These are phyloP conservation scores for Nothophoma quercina DNA, from an alignment of 2,329 filamentous ascomycete species.

Conservation along the genomic window DNA sequence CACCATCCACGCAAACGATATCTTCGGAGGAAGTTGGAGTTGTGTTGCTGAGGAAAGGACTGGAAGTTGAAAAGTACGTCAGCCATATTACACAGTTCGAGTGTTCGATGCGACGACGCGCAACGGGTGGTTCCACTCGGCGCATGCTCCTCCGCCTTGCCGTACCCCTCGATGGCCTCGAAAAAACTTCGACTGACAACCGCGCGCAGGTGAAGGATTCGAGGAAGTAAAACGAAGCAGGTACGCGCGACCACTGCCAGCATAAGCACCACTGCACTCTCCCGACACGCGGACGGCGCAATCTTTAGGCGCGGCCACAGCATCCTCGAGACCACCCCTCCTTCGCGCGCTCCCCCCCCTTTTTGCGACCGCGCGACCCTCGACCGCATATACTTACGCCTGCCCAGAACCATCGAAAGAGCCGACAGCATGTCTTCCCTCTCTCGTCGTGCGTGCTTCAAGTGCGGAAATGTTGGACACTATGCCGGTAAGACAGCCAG, in stretches of 20 bases:
- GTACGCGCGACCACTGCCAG: slow-evolving; percentile 28
- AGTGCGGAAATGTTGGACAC: slow-evolving; percentile 62
- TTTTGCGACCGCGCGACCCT: slow-evolving; percentile 22
- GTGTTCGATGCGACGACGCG: too few species aligned
- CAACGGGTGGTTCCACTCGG: slow-evolving; percentile 23
- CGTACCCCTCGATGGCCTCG: slow-evolving; percentile 37
- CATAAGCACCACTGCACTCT: slow-evolving; percentile 3
- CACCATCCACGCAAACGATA: slow-evolving; percentile 24
- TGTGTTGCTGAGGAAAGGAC: slow-evolving; percentile 52
- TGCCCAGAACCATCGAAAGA: slow-evolving; percentile 39
- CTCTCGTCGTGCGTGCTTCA: slow-evolving; percentile 62
- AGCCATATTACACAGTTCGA: slow-evolving; percentile 9
- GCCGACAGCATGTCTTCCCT: slow-evolving; percentile 59
- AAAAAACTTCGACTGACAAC: slow-evolving; percentile 43
- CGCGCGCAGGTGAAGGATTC: slow-evolving; percentile 44
- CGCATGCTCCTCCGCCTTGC: slow-evolving; percentile 31
- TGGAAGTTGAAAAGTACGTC: slow-evolving; percentile 47
- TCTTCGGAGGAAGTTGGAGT: slow-evolving; percentile 49
- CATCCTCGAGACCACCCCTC: slow-evolving; percentile 28
- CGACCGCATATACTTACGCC: slow-evolving; percentile 28
- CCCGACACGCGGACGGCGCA: slow-evolving; percentile 18
- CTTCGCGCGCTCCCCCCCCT: slow-evolving; percentile 22
- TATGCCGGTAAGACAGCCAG: slow-evolving; percentile 56
- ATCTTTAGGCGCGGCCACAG: slow-evolving; percentile 30
- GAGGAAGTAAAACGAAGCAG: slow-evolving; percentile 39